Base-by-base conservation (phyloP, 1,284 basidiomycete genomes). In the Cryptococcus amylolentus region DNA sequence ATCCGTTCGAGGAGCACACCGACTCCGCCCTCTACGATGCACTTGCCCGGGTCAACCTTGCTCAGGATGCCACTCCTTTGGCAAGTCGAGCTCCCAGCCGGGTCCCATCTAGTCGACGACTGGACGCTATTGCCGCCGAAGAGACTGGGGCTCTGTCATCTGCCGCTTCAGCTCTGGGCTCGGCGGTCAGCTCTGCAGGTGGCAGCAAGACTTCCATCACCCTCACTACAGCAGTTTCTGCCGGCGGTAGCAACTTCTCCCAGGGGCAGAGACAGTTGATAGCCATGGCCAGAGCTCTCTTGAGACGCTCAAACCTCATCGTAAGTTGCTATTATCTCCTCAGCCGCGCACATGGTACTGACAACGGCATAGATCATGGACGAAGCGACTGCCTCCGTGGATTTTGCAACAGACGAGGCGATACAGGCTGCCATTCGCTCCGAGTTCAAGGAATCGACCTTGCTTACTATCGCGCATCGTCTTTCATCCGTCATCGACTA, bases 401-500 rank as follows among this genome's bases (percentile, higher is more conserved):
- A 89, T 72, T 88, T 89, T 67, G 84, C 82, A 9, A 89, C 88
- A 26, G 69, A 73, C 62, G 72, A 70, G 56, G 75, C 88, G 73
- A 90, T 95, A 55, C 89, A 92, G 73, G 76, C 81, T 20, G 87
- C 88, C 0, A 89, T 95, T 63, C 82, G 88, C 9, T 84, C 87
- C 63, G 88, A 90, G 65, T 92, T 93, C 71, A 78, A 81, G 12
- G 80, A 82, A 4, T 83, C 87, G 0, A 86, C 90, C 39, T 84
- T 93, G 23, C 83, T 95, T 60, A 92, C 89, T 1, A 91, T 93
- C 62, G 91, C 90, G 0, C 88, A 90, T 77, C 83, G 88, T 37
- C 75, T 89, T 49, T 81, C 83, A 23, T 88, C 87, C 0, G 69
- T 81, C 39, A 77, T 80, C 62, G 87, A 91, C 69, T 91, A 90